These are phyloP conservation scores for Leucogyrophana mollusca DNA, from an alignment of 768 basidiomycete species.

Conservation along the genomic window DNA sequence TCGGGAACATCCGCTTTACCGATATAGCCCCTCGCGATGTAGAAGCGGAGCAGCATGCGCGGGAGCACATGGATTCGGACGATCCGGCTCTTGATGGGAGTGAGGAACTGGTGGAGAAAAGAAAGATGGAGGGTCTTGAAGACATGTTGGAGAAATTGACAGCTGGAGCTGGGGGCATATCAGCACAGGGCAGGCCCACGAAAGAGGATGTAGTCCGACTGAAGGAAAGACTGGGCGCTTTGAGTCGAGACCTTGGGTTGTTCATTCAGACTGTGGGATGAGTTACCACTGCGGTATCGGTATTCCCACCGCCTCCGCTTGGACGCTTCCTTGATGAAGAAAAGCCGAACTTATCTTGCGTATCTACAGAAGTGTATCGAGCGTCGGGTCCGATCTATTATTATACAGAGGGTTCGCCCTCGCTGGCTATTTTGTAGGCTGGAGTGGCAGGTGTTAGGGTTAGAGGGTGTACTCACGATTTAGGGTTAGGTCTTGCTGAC, in stretches of 20 bases:
- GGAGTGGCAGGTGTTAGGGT: background rate
- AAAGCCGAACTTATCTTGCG: no score
- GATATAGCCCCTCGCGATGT: slow-evolving; percentile 75
- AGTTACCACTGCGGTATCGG: no score
- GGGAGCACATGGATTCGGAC: slow-evolving; percentile 51
- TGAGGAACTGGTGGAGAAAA: slow-evolving; percentile 45
- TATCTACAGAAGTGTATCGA: no score
- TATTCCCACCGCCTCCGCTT: no score
- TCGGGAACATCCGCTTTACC: slow-evolving; percentile 61
- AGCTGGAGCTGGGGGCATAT: slow-evolving; percentile 19
- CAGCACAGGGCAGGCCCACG: slow-evolving; percentile 26
- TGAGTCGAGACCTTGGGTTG: slow-evolving; percentile 34
- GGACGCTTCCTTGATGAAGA: no score
- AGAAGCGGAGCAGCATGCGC: slow-evolving; percentile 77
- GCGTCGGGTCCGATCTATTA: no score
- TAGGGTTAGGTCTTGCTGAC: slow-evolving; percentile 20
- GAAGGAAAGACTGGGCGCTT: slow-evolving; percentile 32
- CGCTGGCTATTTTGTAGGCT: no score
- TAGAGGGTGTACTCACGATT: slow-evolving; percentile 3
- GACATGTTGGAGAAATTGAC: slow-evolving; percentile 51
- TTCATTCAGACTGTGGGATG: slow-evolving; percentile 11
- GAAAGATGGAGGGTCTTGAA: slow-evolving; percentile 53
- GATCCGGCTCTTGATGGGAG: slow-evolving; percentile 31
- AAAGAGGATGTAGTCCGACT: slow-evolving; percentile 40
- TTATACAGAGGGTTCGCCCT: no score